A percentile compares a stretch with the other conserved stretches of the same genome.
These are phyloP conservation scores for Amphirosellinia nigrospora DNA, from an alignment of 495 filamentous ascomycete species.

Conservation along the genomic window DNA sequence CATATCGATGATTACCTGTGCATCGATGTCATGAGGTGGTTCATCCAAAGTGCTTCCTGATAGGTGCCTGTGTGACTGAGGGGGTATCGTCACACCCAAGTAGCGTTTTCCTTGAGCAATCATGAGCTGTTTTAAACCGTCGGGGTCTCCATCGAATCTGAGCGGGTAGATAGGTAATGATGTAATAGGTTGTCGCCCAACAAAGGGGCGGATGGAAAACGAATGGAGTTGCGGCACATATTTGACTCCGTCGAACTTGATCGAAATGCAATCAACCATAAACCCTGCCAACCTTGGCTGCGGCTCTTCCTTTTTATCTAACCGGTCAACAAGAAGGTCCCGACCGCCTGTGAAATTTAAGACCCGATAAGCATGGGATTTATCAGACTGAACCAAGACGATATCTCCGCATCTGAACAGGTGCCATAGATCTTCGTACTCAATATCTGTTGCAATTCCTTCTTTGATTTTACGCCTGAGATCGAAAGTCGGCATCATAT, in stretches of 20 bases:
- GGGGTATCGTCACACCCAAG: slow-evolving; percentile 6
- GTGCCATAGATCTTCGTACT: slow-evolving; percentile 20
- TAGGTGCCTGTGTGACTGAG: neutral
- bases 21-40: slow-evolving; percentile 16
- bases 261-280: slow-evolving; percentile 8
- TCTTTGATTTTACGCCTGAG: slow-evolving; percentile 10
- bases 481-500: slow-evolving; percentile 9
- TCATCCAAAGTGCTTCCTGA: slow-evolving; percentile 11
- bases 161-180: slow-evolving; percentile 17
- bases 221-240: slow-evolving; percentile 12
- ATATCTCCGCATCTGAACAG: slow-evolving; percentile 3
- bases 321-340: neutral
- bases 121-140: neutral
- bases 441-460: slow-evolving; percentile 4
- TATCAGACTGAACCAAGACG: neutral
- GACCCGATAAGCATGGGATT: slow-evolving; percentile 11
- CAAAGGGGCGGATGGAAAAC: slow-evolving; percentile 6
- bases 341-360: slow-evolving; percentile 21
- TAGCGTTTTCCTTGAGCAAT: slow-evolving; percentile 8
- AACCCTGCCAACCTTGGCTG: neutral
- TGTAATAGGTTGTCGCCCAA: slow-evolving; percentile 8
- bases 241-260: slow-evolving; percentile 11
- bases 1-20: slow-evolving; percentile 15
- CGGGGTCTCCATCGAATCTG: neutral
- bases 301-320: neutral